phyloP scores from a whole-genome alignment of 1,139 yeast genomes.

The Candida albicans region DNA sequence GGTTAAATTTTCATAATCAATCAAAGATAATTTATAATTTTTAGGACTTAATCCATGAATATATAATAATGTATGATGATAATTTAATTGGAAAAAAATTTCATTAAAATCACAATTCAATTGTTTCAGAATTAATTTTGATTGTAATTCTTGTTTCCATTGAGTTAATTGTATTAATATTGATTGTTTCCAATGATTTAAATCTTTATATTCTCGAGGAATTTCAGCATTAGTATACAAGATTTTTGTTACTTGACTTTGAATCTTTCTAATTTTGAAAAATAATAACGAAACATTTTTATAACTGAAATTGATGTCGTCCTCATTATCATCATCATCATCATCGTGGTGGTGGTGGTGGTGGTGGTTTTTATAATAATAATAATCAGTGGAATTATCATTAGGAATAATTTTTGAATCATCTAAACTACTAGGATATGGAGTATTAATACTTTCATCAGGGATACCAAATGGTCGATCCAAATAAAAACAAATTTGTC shows the following conservation, averaged over 20 bases:
- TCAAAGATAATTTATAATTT: constrained; percentile 51
- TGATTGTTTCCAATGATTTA: constrained; percentile 60
- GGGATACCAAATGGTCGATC: constrained; percentile 78
- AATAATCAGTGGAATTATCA: constrained; percentile 26
- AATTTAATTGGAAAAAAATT: constrained; percentile 71
- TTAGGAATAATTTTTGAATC: constrained; percentile 57
- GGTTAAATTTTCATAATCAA: constrained; percentile 58
- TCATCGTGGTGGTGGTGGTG: too few relatives aligned
- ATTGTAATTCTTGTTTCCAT: constrained; percentile 59
- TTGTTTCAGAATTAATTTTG: constrained; percentile 46
- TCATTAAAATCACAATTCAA: constrained; percentile 77
- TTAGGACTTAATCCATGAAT: constrained; percentile 79
- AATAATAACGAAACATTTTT: constrained; percentile 66
- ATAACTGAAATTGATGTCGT: constrained; percentile 57
- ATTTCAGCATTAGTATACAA: constrained; percentile 69
- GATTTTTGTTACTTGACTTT: constrained; percentile 73
- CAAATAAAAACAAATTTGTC: constrained; percentile 72
- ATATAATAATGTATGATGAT: constrained; percentile 70
- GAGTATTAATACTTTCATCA: constrained; percentile 63
- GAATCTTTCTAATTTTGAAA: constrained; percentile 68
- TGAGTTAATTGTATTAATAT: constrained; percentile 51
- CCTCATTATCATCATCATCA: constrained; percentile 19
- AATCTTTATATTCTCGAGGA: constrained; percentile 58
- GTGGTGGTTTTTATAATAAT: too few relatives aligned
- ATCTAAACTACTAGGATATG: constrained; percentile 72